Evolutionary conservation across 208 protist species (phyloP), one percentile per base, ranked within the genome.

Genomic region (Wallacemonas collosoma): DNA sequence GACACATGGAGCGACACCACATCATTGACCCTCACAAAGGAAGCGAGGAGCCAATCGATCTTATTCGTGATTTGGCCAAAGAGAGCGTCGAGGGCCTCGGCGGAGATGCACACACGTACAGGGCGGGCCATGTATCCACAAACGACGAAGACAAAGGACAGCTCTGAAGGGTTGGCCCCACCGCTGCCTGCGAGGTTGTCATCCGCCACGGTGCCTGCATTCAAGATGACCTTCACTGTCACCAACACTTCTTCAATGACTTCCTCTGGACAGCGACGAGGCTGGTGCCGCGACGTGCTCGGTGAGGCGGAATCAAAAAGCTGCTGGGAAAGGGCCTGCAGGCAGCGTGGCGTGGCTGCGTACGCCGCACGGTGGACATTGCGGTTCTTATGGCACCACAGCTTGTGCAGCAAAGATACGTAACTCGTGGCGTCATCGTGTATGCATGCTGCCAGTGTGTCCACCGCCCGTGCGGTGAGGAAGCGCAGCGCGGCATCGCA

Each of bases 371-470:
- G 81, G 68, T 79, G 83, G 9, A 92, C 60, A 26, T 82, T 73
- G n/a, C 65, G 76, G 73, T 92, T 89, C 51, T 73, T 74, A 74
- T 92, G 87, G 61, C 39, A n/a, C 83, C 82, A 88, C 6, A 92
- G 73, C 17, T 6, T 40, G 36, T 48, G 8, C 67, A 92, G 48
- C 11, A 73, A 14, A 1, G 53, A 44, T 8, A 69, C 65, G 54
- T 75, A 80, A 56, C 81, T 60, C 3, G 36, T 26, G 14, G 82
- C 73, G 68, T 79, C 76, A 11, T 56, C 11, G 35, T 72, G 35
- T 44, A 83, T 65, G 67, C 66, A 83, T 58, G 70, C 79, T 11
- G 76, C 77, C 11, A 90, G 70, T 17, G 56, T 50, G 35, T 51
- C 50, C 15, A 56, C 47, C 38, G 77, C 72, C 58, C 75, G 69